A percentile compares a stretch with the other conserved stretches of the same genome.
phyloP scores from a whole-genome alignment of 768 basidiomycete genomes.

The Mrakia hoshinonis region DNA sequence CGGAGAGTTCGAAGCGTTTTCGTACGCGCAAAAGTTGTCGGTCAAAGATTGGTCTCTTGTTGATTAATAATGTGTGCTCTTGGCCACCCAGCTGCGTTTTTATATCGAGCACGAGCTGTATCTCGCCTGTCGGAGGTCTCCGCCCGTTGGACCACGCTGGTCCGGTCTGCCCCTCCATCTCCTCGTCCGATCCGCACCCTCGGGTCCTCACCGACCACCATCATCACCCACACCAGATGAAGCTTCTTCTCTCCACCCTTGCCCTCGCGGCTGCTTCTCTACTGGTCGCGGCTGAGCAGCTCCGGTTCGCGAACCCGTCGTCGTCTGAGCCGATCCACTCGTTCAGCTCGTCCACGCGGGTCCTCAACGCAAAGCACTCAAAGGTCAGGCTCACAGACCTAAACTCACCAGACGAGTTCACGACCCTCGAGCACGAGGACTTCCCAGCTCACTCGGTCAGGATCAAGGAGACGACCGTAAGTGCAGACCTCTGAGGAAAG shows the following conservation, averaged over 20 bases:
- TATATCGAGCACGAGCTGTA: no score
- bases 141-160: no score
- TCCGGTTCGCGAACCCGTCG: constrained; percentile 14
- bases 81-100: no score
- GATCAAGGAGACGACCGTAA: constrained; percentile 27
- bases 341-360: constrained; percentile 2
- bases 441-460: constrained; percentile 20
- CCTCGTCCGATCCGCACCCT: neutral
- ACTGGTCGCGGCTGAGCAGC: constrained; percentile 16
- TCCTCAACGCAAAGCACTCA: constrained; percentile 3
- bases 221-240: neutral
- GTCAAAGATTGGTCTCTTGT: no score
- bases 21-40: no score
- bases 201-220: neutral
- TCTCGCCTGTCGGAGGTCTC: no score
- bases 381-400: constrained; percentile 10
- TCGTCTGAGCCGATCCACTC: constrained; percentile 7
- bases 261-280: neutral
- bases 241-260: neutral
- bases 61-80: no score
- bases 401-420: constrained; percentile 20
- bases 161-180: no score
- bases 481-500: neutral
- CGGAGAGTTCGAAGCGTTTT: no score
- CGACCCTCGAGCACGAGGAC: constrained; percentile 20